Percentiles rank a stretch among this genome's conserved stretches.
phyloP scores from a whole-genome alignment of 441 rosid genomes.

The Populus hybrid region DNA sequence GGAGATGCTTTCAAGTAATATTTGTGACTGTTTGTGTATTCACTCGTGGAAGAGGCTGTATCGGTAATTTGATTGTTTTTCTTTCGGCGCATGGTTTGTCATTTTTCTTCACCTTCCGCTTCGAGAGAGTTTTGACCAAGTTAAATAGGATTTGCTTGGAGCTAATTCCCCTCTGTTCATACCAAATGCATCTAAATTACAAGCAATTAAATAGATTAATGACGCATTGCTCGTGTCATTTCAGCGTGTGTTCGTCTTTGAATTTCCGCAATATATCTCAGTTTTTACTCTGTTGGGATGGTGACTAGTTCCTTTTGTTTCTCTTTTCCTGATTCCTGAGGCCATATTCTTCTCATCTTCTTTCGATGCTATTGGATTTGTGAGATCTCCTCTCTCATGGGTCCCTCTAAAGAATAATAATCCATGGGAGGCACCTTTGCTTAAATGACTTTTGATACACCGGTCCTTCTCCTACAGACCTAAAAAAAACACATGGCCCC shows the following conservation, averaged over 20 bases:
- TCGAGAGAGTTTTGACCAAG: not conserved
- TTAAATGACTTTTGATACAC: conserved; percentile 67
- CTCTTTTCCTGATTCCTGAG: conserved; percentile 48
- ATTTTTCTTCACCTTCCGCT: not conserved
- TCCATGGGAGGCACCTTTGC: conserved; percentile 59
- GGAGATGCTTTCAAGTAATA: not conserved
- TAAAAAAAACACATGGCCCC: conserved; percentile 28
- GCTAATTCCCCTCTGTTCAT: conserved; percentile 8
- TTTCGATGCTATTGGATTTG: conserved; percentile 41
- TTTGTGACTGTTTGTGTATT: not conserved
- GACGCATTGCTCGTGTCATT: conserved; percentile 46
- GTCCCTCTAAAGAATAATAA: conserved; percentile 58
- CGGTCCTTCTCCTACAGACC: conserved; percentile 49
- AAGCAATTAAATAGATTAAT: conserved; percentile 8
- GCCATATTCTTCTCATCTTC: conserved; percentile 52
- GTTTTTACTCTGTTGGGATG: conserved; percentile 32
- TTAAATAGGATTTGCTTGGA: not conserved
- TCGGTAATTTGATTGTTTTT: not conserved
- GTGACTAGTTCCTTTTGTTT: conserved; percentile 44
- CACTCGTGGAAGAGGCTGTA: not conserved
- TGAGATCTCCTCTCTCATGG: conserved; percentile 44
- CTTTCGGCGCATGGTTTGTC: not conserved
- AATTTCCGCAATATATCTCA: conserved; percentile 17
- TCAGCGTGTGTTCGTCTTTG: conserved; percentile 11
- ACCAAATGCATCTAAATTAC: not conserved